phyloP scores from a whole-genome alignment of 1,284 basidiomycete species.

The Dichomitus squalens region DNA sequence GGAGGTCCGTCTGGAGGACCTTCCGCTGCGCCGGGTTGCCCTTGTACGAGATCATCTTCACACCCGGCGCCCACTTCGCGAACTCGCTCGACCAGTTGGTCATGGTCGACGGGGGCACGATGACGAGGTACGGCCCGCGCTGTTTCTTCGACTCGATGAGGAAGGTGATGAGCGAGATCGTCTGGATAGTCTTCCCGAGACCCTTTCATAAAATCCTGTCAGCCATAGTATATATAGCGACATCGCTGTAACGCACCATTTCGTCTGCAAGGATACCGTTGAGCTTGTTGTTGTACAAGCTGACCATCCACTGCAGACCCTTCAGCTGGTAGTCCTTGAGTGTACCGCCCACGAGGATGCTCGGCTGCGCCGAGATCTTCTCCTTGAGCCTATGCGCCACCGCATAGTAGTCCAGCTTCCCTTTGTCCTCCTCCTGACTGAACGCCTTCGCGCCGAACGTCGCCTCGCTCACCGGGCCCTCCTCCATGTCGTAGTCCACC shows the following conservation, averaged over 20 bases:
- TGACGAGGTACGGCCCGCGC: conserved; percentile 94
- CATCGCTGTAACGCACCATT: conserved; percentile 67
- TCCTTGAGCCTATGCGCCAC: conserved; percentile 95
- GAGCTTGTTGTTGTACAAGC: conserved; percentile 97
- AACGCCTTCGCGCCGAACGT: conserved; percentile 86
- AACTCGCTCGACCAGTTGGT: conserved; percentile 99
- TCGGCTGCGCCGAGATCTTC: conserved; percentile 84
- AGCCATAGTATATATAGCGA: background rate
- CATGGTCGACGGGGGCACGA: conserved; percentile 97
- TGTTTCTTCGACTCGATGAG: conserved; percentile 93
- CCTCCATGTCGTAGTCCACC: conserved; percentile 45
- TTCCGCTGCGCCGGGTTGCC: conserved; percentile 87
- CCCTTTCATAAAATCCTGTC: conserved; percentile 54
- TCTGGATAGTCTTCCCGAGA: conserved; percentile 95
- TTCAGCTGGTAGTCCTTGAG: conserved; percentile 94
- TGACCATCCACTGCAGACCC: conserved; percentile 97
- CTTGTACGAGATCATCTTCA: conserved; percentile 90
- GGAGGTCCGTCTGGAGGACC: conserved; percentile 72
- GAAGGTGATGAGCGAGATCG: conserved; percentile 95
- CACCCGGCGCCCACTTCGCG: conserved; percentile 93
- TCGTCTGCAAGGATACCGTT: conserved; percentile 98
- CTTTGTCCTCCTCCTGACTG: conserved; percentile 57
- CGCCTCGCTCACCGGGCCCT: conserved; percentile 81
- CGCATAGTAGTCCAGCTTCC: conserved; percentile 95
- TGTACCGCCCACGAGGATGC: conserved; percentile 80